A percentile compares a stretch with the other conserved stretches of the same genome.
Evolutionary conservation across 2,329 filamentous ascomycete species (phyloP).

Genomic region (Stagonosporopsis chrysanthemi): DNA sequence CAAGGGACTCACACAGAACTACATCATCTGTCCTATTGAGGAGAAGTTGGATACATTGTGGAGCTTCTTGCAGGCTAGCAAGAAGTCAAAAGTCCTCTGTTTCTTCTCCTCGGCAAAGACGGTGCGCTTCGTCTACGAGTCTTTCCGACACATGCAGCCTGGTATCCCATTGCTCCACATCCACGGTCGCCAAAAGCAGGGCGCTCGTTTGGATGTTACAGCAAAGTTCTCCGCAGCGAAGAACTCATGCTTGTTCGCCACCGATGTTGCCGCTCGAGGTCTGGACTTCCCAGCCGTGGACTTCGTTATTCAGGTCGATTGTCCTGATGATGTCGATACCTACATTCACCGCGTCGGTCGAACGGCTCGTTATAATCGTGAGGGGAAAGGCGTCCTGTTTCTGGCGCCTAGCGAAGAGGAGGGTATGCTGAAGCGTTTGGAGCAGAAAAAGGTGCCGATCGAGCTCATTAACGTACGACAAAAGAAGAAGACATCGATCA

Average conservation of each 20-base stretch:
- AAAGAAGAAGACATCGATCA: constrained; percentile 88
- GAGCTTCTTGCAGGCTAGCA: constrained; percentile 88
- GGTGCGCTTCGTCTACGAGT: constrained; percentile 94
- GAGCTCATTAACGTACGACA: constrained; percentile 84
- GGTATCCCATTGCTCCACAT: constrained; percentile 93
- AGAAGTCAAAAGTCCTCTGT: constrained; percentile 94
- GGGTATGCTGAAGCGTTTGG: constrained; percentile 85
- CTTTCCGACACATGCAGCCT: constrained; percentile 89
- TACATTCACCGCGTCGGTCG: constrained; percentile 97
- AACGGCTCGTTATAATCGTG: constrained; percentile 90
- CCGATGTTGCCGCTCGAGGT: constrained; percentile 91
- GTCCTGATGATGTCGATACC: constrained; percentile 93
- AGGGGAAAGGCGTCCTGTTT: constrained; percentile 88
- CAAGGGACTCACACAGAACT: constrained; percentile 85
- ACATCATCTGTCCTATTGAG: constrained; percentile 81
- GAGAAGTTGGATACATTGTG: constrained; percentile 93
- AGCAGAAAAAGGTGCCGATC: constrained; percentile 89
- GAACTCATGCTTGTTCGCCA: constrained; percentile 89
- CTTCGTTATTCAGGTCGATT: constrained; percentile 99
- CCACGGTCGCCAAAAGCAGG: constrained; percentile 92
- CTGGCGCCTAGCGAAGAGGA: constrained; percentile 90
- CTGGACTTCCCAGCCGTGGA: constrained; percentile 96
- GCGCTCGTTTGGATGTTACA: constrained; percentile 86
- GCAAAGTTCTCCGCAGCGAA: constrained; percentile 81
- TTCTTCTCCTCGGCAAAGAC: constrained; percentile 96